Evolutionary conservation across 768 basidiomycete species (phyloP).

Genomic region (Rhodotorula paludigena): DNA sequence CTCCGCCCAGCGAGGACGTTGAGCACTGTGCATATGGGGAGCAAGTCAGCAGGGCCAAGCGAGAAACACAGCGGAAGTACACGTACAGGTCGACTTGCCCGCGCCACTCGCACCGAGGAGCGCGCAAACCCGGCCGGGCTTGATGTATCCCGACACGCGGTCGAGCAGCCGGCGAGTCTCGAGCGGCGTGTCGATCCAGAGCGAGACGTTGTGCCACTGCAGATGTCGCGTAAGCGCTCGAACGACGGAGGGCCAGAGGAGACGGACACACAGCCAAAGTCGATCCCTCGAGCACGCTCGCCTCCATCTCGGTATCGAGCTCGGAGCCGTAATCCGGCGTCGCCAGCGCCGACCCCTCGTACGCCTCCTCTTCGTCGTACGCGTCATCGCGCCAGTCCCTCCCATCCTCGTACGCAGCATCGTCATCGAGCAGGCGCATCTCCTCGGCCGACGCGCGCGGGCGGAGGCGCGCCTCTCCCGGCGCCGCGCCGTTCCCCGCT

Average conservation of each 20-base stretch:
- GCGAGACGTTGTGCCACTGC: constrained; percentile 31
- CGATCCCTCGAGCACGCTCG: constrained; percentile 11
- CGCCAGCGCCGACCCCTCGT: not conserved
- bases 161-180: constrained; percentile 39
- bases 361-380: constrained; percentile 32
- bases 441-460: constrained; percentile 7
- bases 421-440: not conserved
- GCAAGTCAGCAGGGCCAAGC: not conserved
- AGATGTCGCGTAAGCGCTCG: not conserved
- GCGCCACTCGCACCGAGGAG: constrained; percentile 53
- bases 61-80: not conserved
- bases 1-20: constrained; percentile 44
- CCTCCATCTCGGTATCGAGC: not conserved
- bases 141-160: constrained; percentile 41
- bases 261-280: constrained; percentile 15
- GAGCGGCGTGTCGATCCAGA: constrained; percentile 34
- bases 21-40: constrained; percentile 28
- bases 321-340: constrained; percentile 5
- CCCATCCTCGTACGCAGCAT: constrained; percentile 22
- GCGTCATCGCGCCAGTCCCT: constrained; percentile 13
- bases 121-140: constrained; percentile 46
- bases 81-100: constrained; percentile 46
- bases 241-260: no score
- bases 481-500: not conserved
- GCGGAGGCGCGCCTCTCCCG: not conserved